Evolutionary conservation across 148 eudicot species (phyloP).

Genomic region (Rhododendron ovatum): DNA sequence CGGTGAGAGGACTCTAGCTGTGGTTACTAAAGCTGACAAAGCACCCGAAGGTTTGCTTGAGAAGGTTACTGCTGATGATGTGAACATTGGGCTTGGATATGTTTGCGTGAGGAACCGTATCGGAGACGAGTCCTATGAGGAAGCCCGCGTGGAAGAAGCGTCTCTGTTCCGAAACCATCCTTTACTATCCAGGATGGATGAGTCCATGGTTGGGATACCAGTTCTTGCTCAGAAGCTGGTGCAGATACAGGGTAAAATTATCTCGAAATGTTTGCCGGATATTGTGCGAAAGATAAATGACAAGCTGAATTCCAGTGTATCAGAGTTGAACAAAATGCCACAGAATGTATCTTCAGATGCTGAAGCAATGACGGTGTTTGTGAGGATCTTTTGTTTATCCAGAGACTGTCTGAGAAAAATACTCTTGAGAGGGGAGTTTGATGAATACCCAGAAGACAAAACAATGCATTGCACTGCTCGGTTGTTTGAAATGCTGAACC

Average conservation of each 20-base stretch:
- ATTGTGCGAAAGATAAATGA: neutral
- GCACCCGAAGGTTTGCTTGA: constrained; percentile 30
- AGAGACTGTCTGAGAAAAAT: constrained; percentile 52
- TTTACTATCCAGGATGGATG: constrained; percentile 21
- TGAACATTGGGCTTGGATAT: constrained; percentile 19
- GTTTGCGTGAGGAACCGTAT: constrained; percentile 23
- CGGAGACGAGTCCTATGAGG: constrained; percentile 17
- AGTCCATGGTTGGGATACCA: constrained; percentile 47
- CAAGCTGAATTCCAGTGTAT: neutral
- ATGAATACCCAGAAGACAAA: constrained; percentile 40
- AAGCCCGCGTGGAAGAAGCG: constrained; percentile 11
- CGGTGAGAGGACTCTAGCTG: constrained; percentile 14
- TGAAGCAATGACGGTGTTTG: constrained; percentile 33
- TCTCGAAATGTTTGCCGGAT: constrained; percentile 32
- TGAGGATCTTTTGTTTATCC: constrained; percentile 37
- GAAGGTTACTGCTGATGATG: constrained; percentile 26
- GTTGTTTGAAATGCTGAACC: constrained; percentile 13
- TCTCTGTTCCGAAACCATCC: constrained; percentile 6
- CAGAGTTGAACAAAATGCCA: constrained; percentile 43
- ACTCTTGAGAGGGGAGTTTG: constrained; percentile 45
- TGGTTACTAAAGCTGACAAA: constrained; percentile 12
- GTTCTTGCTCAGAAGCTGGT: constrained; percentile 49
- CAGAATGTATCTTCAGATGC: constrained; percentile 12
- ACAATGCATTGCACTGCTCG: constrained; percentile 50
- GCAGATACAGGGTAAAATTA: constrained; percentile 46